phyloP scores from a whole-genome alignment of 2,329 filamentous ascomycete genomes.

The Scytalidium sp. region DNA sequence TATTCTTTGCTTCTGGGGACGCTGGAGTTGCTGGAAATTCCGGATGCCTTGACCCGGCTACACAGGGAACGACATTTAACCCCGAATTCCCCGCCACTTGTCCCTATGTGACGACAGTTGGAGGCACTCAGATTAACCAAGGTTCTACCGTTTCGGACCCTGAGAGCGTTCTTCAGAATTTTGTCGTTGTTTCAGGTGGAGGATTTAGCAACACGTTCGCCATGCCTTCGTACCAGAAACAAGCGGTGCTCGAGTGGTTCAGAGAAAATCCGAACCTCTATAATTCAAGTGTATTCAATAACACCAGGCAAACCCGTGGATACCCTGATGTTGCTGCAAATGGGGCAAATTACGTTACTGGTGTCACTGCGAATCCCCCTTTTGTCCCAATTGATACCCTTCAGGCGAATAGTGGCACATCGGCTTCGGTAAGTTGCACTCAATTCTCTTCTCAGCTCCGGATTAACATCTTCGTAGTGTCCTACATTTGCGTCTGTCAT shows the following conservation, averaged over 20 bases:
- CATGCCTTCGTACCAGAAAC: constrained; percentile 43
- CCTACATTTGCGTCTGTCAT: not conserved
- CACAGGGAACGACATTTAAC: constrained; percentile 13
- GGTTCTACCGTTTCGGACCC: constrained; percentile 27
- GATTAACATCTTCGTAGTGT: not conserved
- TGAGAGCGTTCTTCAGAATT: constrained; percentile 41
- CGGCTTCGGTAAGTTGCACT: not conserved
- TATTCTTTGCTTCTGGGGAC: constrained; percentile 47
- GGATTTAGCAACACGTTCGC: constrained; percentile 63
- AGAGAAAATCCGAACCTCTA: constrained; percentile 17
- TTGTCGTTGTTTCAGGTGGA: constrained; percentile 69
- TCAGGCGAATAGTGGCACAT: not conserved
- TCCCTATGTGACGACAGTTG: constrained; percentile 66
- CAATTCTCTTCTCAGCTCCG: not conserved
- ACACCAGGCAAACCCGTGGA: constrained; percentile 37
- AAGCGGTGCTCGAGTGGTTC: constrained; percentile 20
- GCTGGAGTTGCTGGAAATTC: constrained; percentile 12
- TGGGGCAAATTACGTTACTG: constrained; percentile 41
- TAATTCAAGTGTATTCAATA: constrained; percentile 42
- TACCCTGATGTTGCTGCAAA: constrained; percentile 45
- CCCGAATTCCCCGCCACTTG: constrained; percentile 64
- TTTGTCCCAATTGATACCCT: not conserved
- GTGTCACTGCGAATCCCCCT: constrained; percentile 21
- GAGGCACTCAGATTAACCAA: constrained; percentile 51
- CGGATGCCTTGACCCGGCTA: constrained; percentile 14